Evolutionary conservation across 1,284 basidiomycete genomes (phyloP).

Genomic region (Apiotrichum veenhuisii): DNA sequence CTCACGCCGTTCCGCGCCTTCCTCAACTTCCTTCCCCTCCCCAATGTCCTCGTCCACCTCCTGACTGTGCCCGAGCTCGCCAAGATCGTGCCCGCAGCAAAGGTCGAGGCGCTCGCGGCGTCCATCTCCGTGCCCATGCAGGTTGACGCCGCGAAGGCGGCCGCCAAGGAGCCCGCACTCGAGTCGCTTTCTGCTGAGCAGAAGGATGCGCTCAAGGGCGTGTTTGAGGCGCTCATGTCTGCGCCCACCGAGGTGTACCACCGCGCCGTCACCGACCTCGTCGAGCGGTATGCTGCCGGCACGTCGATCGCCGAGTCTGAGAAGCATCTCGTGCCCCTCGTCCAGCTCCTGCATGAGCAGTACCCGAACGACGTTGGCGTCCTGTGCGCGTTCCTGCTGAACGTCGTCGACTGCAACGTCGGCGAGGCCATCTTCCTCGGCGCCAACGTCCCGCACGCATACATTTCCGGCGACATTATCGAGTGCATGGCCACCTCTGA

Average conservation of each 20-base stretch:
- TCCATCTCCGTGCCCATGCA: constrained; percentile 54
- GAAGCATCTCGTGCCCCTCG: constrained; percentile 62
- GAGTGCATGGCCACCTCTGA: constrained; percentile 98
- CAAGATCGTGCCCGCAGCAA: constrained; percentile 59
- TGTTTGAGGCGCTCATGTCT: constrained; percentile 83
- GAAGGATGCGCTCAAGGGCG: constrained; percentile 62
- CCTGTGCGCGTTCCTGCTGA: constrained; percentile 88
- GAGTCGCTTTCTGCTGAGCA: constrained; percentile 43
- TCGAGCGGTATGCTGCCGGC: constrained; percentile 60
- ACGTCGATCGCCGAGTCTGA: constrained; percentile 37
- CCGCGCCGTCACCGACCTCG: constrained; percentile 59
- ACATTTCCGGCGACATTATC: constrained; percentile 89
- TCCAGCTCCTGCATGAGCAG: constrained; percentile 69
- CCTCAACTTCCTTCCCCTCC: constrained; percentile 47
- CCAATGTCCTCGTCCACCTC: constrained; percentile 65
- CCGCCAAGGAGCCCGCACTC: constrained; percentile 10
- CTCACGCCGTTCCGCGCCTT: constrained; percentile 86
- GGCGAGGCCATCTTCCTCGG: constrained; percentile 93
- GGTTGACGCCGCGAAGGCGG: constrained; percentile 15
- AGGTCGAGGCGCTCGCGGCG: constrained; percentile 53
- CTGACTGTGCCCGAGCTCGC: constrained; percentile 71
- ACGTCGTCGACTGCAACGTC: constrained; percentile 71
- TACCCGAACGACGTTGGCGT: constrained; percentile 92
- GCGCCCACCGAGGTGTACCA: constrained; percentile 58
- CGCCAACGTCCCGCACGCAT: constrained; percentile 96